These are phyloP conservation scores for Lodderomyces metapsilosis DNA, from an alignment of 1,139 yeast genomes.

Conservation along the genomic window DNA sequence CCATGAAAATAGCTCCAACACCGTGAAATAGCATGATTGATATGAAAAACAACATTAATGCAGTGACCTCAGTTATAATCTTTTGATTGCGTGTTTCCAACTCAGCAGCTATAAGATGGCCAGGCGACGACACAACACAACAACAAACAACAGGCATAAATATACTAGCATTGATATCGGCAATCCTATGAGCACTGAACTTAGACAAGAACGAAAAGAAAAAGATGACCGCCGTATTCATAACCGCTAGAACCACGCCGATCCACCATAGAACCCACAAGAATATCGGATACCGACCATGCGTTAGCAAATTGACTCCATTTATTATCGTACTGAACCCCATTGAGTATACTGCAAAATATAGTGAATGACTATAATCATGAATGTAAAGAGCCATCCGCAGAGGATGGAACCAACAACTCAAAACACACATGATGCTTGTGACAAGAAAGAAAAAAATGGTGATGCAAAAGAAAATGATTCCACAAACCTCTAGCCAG, in stretches of 20 bases:
- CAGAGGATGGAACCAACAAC: constrained; percentile 19
- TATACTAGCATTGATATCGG: constrained; percentile 10
- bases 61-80: constrained; percentile 11
- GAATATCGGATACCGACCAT: constrained; percentile 23
- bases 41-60: constrained; percentile 11
- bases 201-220: constrained; percentile 14
- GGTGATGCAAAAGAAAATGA: constrained; percentile 49
- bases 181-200: constrained; percentile 9
- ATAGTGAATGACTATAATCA: constrained; percentile 52
- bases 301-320: constrained; percentile 32
- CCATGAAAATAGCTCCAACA: constrained; percentile 11
- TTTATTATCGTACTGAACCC: constrained; percentile 66
- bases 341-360: constrained; percentile 79
- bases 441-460: constrained; percentile 23
- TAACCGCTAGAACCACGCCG: constrained; percentile 13
- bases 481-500: constrained; percentile 60
- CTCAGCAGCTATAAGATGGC: constrained; percentile 12
- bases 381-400: constrained; percentile 33
- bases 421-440: constrained; percentile 24
- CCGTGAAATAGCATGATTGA: constrained; percentile 13
- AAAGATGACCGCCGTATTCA: constrained; percentile 13
- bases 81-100: constrained; percentile 9
- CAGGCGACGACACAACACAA: constrained; percentile 13
- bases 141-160: constrained; percentile 14
- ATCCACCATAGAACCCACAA: constrained; percentile 18